phyloP scores from a whole-genome alignment of 1,139 yeast genomes.

The Lodderomyces theae region DNA sequence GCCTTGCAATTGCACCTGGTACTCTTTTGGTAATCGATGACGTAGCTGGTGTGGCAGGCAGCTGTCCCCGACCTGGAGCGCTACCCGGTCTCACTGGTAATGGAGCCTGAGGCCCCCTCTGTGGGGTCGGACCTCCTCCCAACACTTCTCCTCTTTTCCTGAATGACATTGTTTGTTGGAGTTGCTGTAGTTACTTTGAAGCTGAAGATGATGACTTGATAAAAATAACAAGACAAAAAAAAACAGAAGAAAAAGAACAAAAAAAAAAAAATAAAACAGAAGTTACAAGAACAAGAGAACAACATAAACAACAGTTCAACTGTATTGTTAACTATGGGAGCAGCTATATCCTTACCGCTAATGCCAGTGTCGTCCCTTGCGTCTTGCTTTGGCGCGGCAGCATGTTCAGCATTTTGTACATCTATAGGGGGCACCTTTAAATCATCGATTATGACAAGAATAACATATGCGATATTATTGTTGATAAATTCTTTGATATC shows the following conservation, averaged over 20 bases:
- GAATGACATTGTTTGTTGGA: conserved; percentile 56
- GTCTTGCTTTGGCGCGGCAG: conserved; percentile 83
- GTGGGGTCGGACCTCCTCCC: conserved; percentile 21
- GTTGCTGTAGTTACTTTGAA: no score
- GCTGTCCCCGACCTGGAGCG: conserved; percentile 4
- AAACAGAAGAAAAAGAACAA: conserved; percentile 3
- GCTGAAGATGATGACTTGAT: background rate
- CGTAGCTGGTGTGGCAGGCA: conserved; percentile 16
- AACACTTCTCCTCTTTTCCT: conserved; percentile 67
- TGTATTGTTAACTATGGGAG: conserved; percentile 62
- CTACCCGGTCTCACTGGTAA: conserved; percentile 20
- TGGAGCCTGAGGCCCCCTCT: conserved; percentile 6
- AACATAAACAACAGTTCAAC: no score
- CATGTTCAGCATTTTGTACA: conserved; percentile 66
- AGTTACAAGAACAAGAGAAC: no score
- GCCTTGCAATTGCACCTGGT: conserved; percentile 10
- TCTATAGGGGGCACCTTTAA: conserved; percentile 60
- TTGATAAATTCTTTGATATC: conserved; percentile 77
- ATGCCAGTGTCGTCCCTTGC: conserved; percentile 63
- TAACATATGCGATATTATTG: conserved; percentile 79
- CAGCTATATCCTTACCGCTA: conserved; percentile 70
- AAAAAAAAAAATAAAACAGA: conserved; percentile 3
- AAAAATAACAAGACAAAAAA: no score
- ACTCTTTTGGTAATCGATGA: conserved; percentile 14
- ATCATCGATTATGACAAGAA: conserved; percentile 67